Base-by-base conservation (phyloP, 2,329 filamentous ascomycete genomes). In the Trematosphaeria pertusa region DNA sequence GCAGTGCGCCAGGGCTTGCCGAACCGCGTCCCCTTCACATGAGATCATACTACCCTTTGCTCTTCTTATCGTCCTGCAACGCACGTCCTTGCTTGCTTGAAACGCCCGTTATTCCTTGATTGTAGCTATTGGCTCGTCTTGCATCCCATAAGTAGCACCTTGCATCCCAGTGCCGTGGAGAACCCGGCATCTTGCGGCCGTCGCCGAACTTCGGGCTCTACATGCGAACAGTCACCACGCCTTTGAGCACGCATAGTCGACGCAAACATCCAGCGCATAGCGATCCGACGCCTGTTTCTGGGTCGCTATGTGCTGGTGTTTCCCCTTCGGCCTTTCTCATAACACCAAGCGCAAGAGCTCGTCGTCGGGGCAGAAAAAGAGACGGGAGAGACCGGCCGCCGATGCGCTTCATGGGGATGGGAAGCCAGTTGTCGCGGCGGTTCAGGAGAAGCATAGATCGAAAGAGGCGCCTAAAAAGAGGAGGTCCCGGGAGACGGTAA, bases 261-360 rank as follows among this genome's bases (percentile, higher is more conserved):
- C 48, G 22, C 51, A 51, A 44, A 40, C 37, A 39, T 46, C 51
- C 38, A 48, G 61, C 62, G 61, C 61, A 61, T 61, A 63, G 56
- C 57, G 52, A 61, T 55, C 52, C 51, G 46, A 56, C 53, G 54
- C 47, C 42, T 42, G 52, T 43, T 50, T 54, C 50, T 53, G 58
- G 59, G 47, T 65, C 61, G 59, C 61, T 50, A 71, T 71, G 69
- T 71, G 69, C 57, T 70, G 67, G 61, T 65, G 63, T 53, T 69
- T 67, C 52, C 62, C 59, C 37, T 70, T 69, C 46, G 60, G 61
- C 43, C 46, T 60, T 46, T 59, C 64, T 34, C 59, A 53, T 47
- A 62, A 52, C 46, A 64, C 65, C 52, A 70, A 69, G 53, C 62
- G 42, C 39, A 68, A 61, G 40, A 55, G 30, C 39, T 52, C 55